Base-by-base conservation (phyloP, 2,329 filamentous ascomycete species). In the Zymoseptoria tritici region DNA sequence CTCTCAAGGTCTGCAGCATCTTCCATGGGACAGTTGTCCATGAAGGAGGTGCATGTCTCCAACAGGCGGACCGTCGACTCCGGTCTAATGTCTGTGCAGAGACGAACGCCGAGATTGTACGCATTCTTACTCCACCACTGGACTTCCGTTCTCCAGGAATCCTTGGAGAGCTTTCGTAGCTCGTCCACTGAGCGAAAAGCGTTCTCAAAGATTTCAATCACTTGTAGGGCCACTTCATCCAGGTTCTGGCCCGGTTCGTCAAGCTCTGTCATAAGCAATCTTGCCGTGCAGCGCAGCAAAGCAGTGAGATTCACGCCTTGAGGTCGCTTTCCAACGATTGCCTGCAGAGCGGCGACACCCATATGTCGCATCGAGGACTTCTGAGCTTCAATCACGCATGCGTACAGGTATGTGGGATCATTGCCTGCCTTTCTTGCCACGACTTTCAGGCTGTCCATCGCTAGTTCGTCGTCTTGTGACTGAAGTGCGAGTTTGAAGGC, bases 111-210 rank as follows among this genome's bases (percentile, higher is more conserved):
- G 6, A 91, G 72, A 65, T 94, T 95, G 76, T 95, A 96, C 1
- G 88, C 82, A 63, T 89, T 93, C 63, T 86, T 86, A 46, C 86
- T 87, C 71, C 96, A 92, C 91, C 91, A 96, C 65, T 92, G 82
- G 3, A 95, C 78, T 67, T 96, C 91, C 2, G 79, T 72, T 0
- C 80, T 60, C 62, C 74, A 82, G 31, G 74, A 72, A 8, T 76
- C 78, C 19, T 76, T 67, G 49, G 67, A 71, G 11, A 54, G 54
- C 53, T 63, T 56, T 63, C 76, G 76, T 68, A 75, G 19, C 71
- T 63, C 73, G 60, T 73, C 80, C 22, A 79, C 75, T 50, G 77
- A 76, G 2, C 74, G 72, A 19, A 80, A 79, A 72, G 74, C 75
- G 59, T 71, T 76, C 68, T 84, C 81, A 62, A 85, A 82, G 0